Base-by-base conservation (phyloP, 2,329 filamentous ascomycete species). In the Uncinocarpus reesii region DNA sequence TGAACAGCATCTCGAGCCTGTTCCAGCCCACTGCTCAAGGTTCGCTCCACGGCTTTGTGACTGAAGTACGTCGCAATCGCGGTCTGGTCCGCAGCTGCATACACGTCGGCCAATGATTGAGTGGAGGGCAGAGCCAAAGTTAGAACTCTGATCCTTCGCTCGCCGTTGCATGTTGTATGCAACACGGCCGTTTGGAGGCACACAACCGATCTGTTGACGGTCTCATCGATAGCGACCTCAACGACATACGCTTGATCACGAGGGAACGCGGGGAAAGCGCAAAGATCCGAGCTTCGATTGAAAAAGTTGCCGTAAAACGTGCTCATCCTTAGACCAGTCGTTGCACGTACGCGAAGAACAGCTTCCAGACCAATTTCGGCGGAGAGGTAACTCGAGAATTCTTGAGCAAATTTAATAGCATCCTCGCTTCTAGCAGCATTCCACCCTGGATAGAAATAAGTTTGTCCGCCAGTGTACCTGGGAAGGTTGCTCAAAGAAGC, bases 221-320 rank as follows among this genome's bases (percentile, higher is more conserved):
- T 92, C 71, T 98, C 92, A 59, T 98, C 92, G 56, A 98, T 96
- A 11, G 92, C 89, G 48, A 98, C 93, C 67, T 98, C 92, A 16
- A 98, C 90, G 36, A 96, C 92, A 63, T 96, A 96, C 54, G 86
- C 88, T 66, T 98, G 92, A 61, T 98, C 92, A 62, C 92, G 83
- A 26, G 92, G 92, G 74, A 98, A 96, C 0, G 92, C 89, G 1
- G 92, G 92, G 76, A 98, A 98, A 10, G 92, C 92, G 65, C 92
- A 96, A 26, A 98, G 79, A 70, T 98, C 92, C 13, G 89, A 95
- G 64, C 87, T 95, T 58, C 92, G 80, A 73, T 96, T 98, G 76
- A 98, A 98, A 70, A 98, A 98, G 72, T 98, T 98, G 57, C 92
- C 92, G 67, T 96, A 98, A 70, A 98, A 98, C 1, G 90, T 89